Conservation (phyloP, 768 basidiomycete species). For the Leccinum sublutescens region DNA sequence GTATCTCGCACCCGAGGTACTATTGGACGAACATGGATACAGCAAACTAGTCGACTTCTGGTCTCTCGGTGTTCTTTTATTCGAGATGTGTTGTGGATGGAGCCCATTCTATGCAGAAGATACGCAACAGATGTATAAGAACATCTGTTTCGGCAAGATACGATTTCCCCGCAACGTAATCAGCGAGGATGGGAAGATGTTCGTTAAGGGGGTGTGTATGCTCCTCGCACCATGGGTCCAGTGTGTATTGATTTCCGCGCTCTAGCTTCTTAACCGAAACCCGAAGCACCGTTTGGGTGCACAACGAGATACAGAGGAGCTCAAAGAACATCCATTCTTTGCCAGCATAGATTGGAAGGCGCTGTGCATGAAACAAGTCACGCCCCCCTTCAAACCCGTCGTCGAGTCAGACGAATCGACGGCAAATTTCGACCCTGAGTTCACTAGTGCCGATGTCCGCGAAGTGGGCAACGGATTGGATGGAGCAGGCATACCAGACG, state of each 20-base stretch:
- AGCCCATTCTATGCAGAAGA: slow-evolving; percentile 99
- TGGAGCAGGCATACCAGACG: slow-evolving; percentile 43
- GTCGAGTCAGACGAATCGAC: slow-evolving; percentile 98
- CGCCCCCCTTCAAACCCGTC: slow-evolving; percentile 96
- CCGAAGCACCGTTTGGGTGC: slow-evolving; percentile 97
- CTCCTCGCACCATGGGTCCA: slow-evolving; percentile 10
- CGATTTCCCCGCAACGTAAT: slow-evolving; percentile 97
- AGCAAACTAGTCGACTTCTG: slow-evolving; percentile 99
- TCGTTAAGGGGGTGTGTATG: slow-evolving; percentile 90
- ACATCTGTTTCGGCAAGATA: slow-evolving; percentile 98
- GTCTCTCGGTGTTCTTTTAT: slow-evolving; percentile 92
- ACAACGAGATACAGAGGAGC: slow-evolving; percentile 83
- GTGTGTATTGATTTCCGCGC: slow-evolving; percentile 13
- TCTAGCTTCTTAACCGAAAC: slow-evolving; percentile 93
- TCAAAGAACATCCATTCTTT: slow-evolving; percentile 97
- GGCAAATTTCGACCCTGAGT: slow-evolving; percentile 98
- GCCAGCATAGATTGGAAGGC: slow-evolving; percentile 88
- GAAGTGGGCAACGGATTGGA: slow-evolving; percentile 60
- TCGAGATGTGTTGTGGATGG: slow-evolving; percentile 99
- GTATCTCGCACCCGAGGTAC: slow-evolving; percentile 98
- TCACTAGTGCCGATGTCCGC: slow-evolving; percentile 87
- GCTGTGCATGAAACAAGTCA: slow-evolving; percentile 82
- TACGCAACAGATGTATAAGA: slow-evolving; percentile 99
- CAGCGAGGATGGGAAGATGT: slow-evolving; percentile 96
- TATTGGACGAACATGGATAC: slow-evolving; percentile 97